A percentile compares a stretch with the other conserved stretches of the same genome.
Evolutionary conservation across 2,329 filamentous ascomycete species (phyloP).

Genomic region (Lachnellula willkommii): DNA sequence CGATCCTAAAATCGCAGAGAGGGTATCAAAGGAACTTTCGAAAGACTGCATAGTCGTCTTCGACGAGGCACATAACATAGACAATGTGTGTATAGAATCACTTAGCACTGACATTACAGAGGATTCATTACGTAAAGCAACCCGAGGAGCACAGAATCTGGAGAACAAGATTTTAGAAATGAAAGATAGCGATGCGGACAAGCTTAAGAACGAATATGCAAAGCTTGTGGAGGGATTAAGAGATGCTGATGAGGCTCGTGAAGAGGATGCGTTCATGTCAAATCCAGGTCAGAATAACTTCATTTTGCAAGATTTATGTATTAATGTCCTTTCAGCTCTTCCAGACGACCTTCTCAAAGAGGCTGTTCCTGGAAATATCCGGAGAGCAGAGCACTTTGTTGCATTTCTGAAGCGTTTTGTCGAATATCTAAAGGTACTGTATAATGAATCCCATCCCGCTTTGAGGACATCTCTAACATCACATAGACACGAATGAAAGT

Average conservation of each 20-base stretch:
- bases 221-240: constrained; percentile 90
- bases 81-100: constrained; percentile 98
- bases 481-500: constrained; percentile 93
- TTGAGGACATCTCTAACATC: constrained; percentile 7
- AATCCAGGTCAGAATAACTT: constrained; percentile 56
- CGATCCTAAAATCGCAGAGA: constrained; percentile 93
- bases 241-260: constrained; percentile 79
- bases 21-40: constrained; percentile 77
- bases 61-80: constrained; percentile 98
- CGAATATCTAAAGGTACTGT: constrained; percentile 77
- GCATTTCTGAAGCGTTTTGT: constrained; percentile 94
- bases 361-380: constrained; percentile 92
- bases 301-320: background rate
- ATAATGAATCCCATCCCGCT: background rate
- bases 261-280: constrained; percentile 95
- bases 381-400: constrained; percentile 92
- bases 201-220: constrained; percentile 89
- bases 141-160: constrained; percentile 82
- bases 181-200: constrained; percentile 91
- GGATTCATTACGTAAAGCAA: constrained; percentile 86
- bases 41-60: constrained; percentile 99
- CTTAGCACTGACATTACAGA: constrained; percentile 95
- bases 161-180: constrained; percentile 90
- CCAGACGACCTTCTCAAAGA: constrained; percentile 93
- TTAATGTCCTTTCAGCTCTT: constrained; percentile 49